phyloP scores from a whole-genome alignment of 495 filamentous ascomycete genomes.

The Chaetomium fimeti region DNA sequence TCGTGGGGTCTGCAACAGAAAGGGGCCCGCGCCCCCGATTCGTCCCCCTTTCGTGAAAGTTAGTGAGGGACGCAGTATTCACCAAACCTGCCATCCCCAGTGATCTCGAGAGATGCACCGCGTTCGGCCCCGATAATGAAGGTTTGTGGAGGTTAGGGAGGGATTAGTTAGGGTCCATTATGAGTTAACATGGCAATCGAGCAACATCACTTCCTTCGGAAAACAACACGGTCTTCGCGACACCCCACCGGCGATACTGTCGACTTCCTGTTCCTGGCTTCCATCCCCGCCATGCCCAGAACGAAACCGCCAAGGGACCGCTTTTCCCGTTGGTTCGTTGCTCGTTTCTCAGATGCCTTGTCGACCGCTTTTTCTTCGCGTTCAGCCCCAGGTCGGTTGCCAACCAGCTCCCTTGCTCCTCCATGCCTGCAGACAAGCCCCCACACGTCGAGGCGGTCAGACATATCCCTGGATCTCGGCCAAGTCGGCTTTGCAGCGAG shows the following conservation, averaged over 20 bases:
- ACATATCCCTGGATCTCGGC: not conserved
- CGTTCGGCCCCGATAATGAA: too few species aligned
- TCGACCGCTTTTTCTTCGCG: not conserved
- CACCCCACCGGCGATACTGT: not conserved
- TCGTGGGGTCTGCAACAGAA: slow-evolving; percentile 14
- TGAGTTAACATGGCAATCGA: not conserved
- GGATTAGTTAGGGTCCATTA: not conserved
- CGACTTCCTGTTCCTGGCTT: not conserved
- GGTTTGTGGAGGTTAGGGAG: too few species aligned
- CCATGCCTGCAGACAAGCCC: slow-evolving; percentile 23
- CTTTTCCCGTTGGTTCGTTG: not conserved
- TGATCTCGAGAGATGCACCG: too few species aligned
- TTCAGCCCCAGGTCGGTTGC: slow-evolving; percentile 3
- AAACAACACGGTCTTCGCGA: too few species aligned
- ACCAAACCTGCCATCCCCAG: not conserved
- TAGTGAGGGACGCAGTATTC: too few species aligned
- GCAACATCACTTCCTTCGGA: too few species aligned
- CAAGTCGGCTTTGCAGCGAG: slow-evolving; percentile 7
- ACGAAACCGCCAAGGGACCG: not conserved
- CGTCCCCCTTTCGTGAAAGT: not conserved
- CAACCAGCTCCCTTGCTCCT: slow-evolving; percentile 19
- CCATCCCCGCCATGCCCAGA: too few species aligned
- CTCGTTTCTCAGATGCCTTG: not conserved
- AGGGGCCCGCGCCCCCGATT: slow-evolving; percentile 4
- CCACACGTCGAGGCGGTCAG: slow-evolving; percentile 24